Base-by-base conservation (phyloP, 768 basidiomycete genomes). In the Panus rudis region DNA sequence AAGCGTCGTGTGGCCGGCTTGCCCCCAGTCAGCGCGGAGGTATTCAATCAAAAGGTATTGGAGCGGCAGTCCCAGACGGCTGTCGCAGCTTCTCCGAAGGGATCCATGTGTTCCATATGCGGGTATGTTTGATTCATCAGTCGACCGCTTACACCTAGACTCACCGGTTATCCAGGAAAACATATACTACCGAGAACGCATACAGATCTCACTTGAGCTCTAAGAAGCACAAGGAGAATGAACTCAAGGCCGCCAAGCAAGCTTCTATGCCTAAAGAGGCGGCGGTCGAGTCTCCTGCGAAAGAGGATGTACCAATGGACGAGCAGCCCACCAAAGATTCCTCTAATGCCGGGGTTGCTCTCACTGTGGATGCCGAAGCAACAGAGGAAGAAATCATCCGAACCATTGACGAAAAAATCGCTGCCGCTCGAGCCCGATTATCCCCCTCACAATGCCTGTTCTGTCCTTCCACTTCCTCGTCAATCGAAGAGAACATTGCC, bases 1-100 rank as follows among this genome's bases (percentile, higher is more conserved):
- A 94, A 94, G 71, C 85, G 93, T 51, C 81, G 92, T 22, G 87
- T 98, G 14, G 93, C 94, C 2, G 79, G 76, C 4, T 74, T 99
- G 2, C 85, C 90, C 7, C 92, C 94, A 2, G 79, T 99, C 55
- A 81, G 79, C 46, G 76, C 73, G 0, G 64, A 72, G 6, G 53
- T 82, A 2, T 99, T 97, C 67, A 84, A 92, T 53, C 78, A 90
- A 56, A 98, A 97, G 57, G 84, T 96, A 11, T 59, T 84, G 22
- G 87, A 94, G 49, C 68, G 89, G 52, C 69, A 78, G 13, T 71
- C 78, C 33, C 84, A 92, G 63, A 88, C 85, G 2, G 81, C 85
- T 1, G 67, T 85, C 39, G 72, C 71, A 58, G 69, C 78, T 2
- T 76, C 84, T 19, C 58, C 72, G 2, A 77, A 78, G 45, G 75